Evolutionary conservation across 2,329 filamentous ascomycete genomes (phyloP).

Genomic region (Dothidotthia symphoricarpi): DNA sequence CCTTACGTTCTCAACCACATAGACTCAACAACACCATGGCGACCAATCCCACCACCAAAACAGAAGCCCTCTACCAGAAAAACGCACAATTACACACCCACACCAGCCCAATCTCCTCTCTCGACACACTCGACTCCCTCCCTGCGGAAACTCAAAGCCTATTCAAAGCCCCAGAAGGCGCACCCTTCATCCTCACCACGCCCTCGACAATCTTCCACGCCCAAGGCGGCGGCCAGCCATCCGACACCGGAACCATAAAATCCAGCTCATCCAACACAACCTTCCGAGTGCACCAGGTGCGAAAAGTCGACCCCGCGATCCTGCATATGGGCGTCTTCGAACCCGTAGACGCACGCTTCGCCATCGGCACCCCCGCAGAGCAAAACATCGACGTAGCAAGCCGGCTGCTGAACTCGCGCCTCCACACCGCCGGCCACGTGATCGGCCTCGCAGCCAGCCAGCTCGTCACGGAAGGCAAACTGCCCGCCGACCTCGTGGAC

Average conservation of each 20-base stretch:
- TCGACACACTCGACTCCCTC: constrained; percentile 52
- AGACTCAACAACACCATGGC: neutral
- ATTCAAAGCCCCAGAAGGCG: constrained; percentile 56
- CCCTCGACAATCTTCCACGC: constrained; percentile 71
- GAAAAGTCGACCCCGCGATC: constrained; percentile 56
- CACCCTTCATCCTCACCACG: constrained; percentile 59
- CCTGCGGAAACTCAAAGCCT: constrained; percentile 54
- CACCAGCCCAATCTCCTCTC: constrained; percentile 47
- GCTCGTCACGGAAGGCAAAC: constrained; percentile 50
- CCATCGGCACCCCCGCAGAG: constrained; percentile 42
- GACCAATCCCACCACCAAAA: constrained; percentile 12
- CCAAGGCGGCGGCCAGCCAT: constrained; percentile 72
- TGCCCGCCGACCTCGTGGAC: constrained; percentile 55
- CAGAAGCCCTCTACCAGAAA: constrained; percentile 42
- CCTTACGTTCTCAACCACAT: too few species aligned
- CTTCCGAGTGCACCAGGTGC: constrained; percentile 61
- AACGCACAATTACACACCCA: constrained; percentile 46
- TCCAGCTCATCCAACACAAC: constrained; percentile 7
- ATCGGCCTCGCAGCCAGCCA: constrained; percentile 66
- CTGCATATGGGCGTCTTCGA: constrained; percentile 64
- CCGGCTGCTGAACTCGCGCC: constrained; percentile 62
- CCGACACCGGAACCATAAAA: constrained; percentile 61
- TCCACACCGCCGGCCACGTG: constrained; percentile 73
- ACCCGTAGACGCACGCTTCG: constrained; percentile 1
- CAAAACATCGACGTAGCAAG: constrained; percentile 62